These are phyloP conservation scores for Cokeromyces recurvatus DNA, from an alignment of 371 early-diverging fungal genomes.

Conservation along the genomic window DNA sequence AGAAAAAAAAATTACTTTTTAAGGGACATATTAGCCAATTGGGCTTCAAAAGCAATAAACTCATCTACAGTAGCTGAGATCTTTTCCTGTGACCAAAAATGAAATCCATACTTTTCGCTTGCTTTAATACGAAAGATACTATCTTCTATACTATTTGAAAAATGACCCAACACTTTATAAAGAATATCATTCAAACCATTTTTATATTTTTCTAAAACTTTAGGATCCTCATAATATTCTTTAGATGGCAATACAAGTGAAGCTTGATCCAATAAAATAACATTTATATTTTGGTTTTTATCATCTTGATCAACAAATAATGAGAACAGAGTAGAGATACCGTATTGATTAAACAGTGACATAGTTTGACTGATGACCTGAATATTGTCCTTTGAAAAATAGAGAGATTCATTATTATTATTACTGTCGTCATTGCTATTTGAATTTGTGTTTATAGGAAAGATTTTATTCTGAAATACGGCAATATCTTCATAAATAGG, in stretches of 20 bases:
- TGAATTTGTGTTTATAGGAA: slow-evolving; percentile 1
- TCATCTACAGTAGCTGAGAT: slow-evolving; percentile 24
- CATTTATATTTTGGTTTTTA: slow-evolving; percentile 36
- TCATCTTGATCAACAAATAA: slow-evolving; percentile 39
- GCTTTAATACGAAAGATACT: not conserved
- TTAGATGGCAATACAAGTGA: slow-evolving; percentile 50
- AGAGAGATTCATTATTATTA: not conserved
- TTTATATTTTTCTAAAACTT: slow-evolving; percentile 28
- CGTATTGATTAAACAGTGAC: not conserved
- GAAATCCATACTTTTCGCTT: slow-evolving; percentile 4
- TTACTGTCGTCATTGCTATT: slow-evolving; percentile 1
- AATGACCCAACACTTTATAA: slow-evolving; percentile 9
- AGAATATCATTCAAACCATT: slow-evolving; percentile 24
- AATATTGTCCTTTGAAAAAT: not conserved
- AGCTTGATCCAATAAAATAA: slow-evolving; percentile 36
- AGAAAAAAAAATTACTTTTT: slow-evolving; percentile 16
- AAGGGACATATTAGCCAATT: slow-evolving; percentile 36
- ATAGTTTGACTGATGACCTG: slow-evolving; percentile 3
- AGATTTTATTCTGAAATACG: slow-evolving; percentile 9
- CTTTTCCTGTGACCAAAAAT: slow-evolving; percentile 9
- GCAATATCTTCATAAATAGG: slow-evolving; percentile 40
- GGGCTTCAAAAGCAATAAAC: slow-evolving; percentile 45
- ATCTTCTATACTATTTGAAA: slow-evolving; percentile 1
- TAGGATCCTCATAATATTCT: slow-evolving; percentile 47
- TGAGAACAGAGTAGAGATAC: slow-evolving; percentile 21